phyloP scores from a whole-genome alignment of 352 stramenopile species.

The Pseudoperonospora humuli region DNA sequence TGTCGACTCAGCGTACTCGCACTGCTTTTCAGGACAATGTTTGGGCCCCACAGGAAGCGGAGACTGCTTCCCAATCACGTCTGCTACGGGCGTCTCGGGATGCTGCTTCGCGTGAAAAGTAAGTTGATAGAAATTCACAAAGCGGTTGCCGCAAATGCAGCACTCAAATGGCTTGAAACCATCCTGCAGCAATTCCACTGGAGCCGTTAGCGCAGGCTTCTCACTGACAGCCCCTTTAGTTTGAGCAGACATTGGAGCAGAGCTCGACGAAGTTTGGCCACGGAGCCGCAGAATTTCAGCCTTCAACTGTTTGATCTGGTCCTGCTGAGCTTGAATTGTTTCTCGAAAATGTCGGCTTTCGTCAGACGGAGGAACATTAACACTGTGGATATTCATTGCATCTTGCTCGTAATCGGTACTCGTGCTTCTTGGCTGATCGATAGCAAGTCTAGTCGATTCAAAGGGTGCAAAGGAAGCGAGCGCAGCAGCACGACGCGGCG shows the following conservation, averaged over 20 bases:
- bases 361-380: conserved; percentile 1
- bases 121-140: conserved; percentile 68
- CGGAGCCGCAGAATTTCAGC: conserved; percentile 30
- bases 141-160: conserved; percentile 42
- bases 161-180: conserved; percentile 62
- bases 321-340: conserved; percentile 35
- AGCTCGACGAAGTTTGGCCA: conserved; percentile 3
- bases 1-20: conserved; percentile 36
- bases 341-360: conserved; percentile 24
- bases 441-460: conserved; percentile 1
- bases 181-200: conserved; percentile 47
- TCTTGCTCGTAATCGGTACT: neutral
- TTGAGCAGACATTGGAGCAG: conserved; percentile 1
- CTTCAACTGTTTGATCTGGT: conserved; percentile 37
- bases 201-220: conserved; percentile 27
- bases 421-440: conserved; percentile 3
- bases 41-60: conserved; percentile 53
- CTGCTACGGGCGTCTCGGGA: conserved; percentile 15
- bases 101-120: conserved; percentile 64
- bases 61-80: conserved; percentile 31
- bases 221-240: conserved; percentile 2
- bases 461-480: conserved; percentile 11
- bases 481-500: conserved; percentile 9
- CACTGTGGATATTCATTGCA: neutral
- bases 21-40: conserved; percentile 45